Evolutionary conservation across 1,139 yeast genomes (phyloP).

Genomic region (Geotrichum klebahnii): DNA sequence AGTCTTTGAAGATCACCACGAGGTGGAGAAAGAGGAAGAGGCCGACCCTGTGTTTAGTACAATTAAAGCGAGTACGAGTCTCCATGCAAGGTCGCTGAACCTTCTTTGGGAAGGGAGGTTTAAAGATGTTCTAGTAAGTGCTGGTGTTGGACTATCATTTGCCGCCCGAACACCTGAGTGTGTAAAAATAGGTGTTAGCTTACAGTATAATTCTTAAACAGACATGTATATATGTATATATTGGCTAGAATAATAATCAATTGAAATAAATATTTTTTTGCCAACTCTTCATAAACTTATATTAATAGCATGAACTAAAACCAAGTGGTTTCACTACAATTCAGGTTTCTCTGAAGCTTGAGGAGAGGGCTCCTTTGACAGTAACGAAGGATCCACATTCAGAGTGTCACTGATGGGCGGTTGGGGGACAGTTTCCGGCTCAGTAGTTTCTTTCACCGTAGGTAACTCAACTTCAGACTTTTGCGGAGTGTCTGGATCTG

Average conservation of each 20-base stretch:
- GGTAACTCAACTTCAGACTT: not conserved
- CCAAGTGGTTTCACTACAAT: not conserved
- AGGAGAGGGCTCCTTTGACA: conserved; percentile 1
- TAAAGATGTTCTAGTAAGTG: conserved; percentile 71
- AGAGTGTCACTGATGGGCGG: not conserved
- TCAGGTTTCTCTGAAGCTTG: not conserved
- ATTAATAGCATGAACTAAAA: not conserved
- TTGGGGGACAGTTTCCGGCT: too few relatives aligned
- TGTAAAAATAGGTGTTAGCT: conserved; percentile 39
- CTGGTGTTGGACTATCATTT: conserved; percentile 58
- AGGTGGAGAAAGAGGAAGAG: conserved; percentile 19
- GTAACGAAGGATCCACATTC: conserved; percentile 5
- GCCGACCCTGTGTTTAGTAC: conserved; percentile 54
- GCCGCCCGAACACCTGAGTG: conserved; percentile 35
- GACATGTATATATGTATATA: too few relatives aligned
- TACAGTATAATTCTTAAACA: conserved; percentile 38
- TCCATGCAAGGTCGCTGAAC: conserved; percentile 58
- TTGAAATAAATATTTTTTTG: not conserved
- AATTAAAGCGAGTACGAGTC: conserved; percentile 67
- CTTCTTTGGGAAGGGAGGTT: conserved; percentile 85
- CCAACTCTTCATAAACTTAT: not conserved
- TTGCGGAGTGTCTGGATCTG: not conserved
- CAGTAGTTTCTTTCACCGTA: not conserved
- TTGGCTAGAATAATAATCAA: too few relatives aligned
- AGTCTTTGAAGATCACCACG: not conserved